Evolutionary conservation across 208 protist species (phyloP).

Genomic region (Crithidia bombi): DNA sequence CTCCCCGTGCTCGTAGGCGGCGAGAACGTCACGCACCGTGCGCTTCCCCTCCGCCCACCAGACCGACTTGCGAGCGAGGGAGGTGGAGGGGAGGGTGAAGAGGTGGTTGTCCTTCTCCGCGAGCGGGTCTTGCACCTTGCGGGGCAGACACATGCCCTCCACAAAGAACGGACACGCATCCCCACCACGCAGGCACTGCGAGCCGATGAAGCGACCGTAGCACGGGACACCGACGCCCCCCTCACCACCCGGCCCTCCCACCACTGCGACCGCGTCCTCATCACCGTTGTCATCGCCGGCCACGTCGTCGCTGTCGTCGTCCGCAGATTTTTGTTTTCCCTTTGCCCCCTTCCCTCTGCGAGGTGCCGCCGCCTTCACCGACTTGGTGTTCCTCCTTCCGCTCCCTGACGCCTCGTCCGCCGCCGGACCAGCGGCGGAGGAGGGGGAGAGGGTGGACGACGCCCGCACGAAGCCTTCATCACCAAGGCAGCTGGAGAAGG

Average conservation of each 20-base stretch:
- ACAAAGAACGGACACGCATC: slow-evolving; percentile 83
- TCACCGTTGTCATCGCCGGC: neutral
- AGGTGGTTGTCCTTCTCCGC: slow-evolving; percentile 78
- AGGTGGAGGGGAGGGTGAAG: slow-evolving; percentile 82
- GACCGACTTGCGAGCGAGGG: slow-evolving; percentile 66
- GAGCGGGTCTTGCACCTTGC: slow-evolving; percentile 71
- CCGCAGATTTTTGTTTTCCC: slow-evolving; percentile 13
- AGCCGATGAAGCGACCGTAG: slow-evolving; percentile 65
- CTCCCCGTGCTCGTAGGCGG: slow-evolving; percentile 56
- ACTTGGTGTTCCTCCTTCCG: slow-evolving; percentile 9
- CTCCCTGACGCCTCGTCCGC: slow-evolving; percentile 9
- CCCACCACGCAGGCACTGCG: slow-evolving; percentile 70
- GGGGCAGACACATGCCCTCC: slow-evolving; percentile 84
- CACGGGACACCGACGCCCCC: slow-evolving; percentile 25
- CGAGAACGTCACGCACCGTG: slow-evolving; percentile 70
- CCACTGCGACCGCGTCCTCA: neutral
- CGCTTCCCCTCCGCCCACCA: slow-evolving; percentile 86
- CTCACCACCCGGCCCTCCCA: neutral
- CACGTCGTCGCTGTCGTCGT: slow-evolving; percentile 18
- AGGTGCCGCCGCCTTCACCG: slow-evolving; percentile 5
- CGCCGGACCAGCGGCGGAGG: neutral
- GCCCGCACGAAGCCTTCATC: slow-evolving; percentile 34
- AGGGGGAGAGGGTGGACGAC: neutral
- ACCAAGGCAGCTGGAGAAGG: slow-evolving; percentile 28
- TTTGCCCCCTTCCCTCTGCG: slow-evolving; percentile 22